A percentile compares a stretch with the other conserved stretches of the same genome.
These are phyloP conservation scores for Coniochaeta hoffmannii DNA, from an alignment of 2,329 filamentous ascomycete genomes.

Conservation along the genomic window DNA sequence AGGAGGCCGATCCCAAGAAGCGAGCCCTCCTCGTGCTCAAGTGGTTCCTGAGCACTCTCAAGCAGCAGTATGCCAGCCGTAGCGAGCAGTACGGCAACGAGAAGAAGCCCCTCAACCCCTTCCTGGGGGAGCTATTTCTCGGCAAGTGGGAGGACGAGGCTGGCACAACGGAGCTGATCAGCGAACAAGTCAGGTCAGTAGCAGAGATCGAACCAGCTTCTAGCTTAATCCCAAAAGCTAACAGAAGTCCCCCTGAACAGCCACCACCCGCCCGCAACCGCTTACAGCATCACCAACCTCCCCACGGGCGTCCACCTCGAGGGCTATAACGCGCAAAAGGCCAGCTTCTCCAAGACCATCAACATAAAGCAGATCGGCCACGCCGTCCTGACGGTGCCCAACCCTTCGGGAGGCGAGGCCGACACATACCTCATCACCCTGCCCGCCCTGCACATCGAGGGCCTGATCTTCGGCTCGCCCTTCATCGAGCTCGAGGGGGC, in stretches of 20 bases:
- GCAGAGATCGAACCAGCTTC: not conserved
- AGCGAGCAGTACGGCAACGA: slow-evolving; percentile 81
- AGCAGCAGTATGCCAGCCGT: slow-evolving; percentile 69
- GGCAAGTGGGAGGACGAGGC: slow-evolving; percentile 81
- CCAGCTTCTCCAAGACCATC: slow-evolving; percentile 88
- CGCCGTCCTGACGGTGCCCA: slow-evolving; percentile 68
- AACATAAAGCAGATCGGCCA: slow-evolving; percentile 93
- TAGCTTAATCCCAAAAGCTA: not conserved
- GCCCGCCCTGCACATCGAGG: slow-evolving; percentile 87
- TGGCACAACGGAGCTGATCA: slow-evolving; percentile 78
- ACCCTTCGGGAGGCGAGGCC: slow-evolving; percentile 20
- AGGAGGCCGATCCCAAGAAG: slow-evolving; percentile 72
- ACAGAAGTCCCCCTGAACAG: slow-evolving; percentile 26
- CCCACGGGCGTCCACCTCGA: slow-evolving; percentile 71
- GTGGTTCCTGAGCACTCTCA: slow-evolving; percentile 91
- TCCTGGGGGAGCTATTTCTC: slow-evolving; percentile 89
- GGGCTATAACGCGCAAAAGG: slow-evolving; percentile 95
- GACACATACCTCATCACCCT: slow-evolving; percentile 88
- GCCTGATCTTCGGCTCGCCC: slow-evolving; percentile 75
- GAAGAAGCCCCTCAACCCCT: slow-evolving; percentile 97
- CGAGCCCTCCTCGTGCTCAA: slow-evolving; percentile 83
- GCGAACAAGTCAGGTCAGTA: slow-evolving; percentile 77
- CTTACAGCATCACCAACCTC: slow-evolving; percentile 85
- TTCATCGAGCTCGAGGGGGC: slow-evolving; percentile 86
- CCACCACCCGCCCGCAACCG: slow-evolving; percentile 91